Base-by-base conservation (phyloP, 1,284 basidiomycete species). In the Tetrapyrgos nigripes region DNA sequence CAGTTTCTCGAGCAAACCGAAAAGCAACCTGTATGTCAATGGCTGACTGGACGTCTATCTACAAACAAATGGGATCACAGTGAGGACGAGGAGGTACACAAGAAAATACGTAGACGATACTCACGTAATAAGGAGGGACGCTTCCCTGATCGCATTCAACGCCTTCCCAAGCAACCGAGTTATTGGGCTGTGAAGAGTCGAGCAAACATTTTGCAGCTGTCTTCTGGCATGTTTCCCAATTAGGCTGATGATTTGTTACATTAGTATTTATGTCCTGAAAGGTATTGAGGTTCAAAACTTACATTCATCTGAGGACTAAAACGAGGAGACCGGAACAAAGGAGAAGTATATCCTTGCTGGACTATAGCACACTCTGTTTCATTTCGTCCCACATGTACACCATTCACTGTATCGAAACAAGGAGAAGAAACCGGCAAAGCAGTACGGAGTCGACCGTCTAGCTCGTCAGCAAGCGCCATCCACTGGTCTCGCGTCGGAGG, bases 331-430 rank as follows among this genome's bases (percentile, higher is more conserved):
- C 73, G 67, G 57, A 66, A 71, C 6, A 58, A 45, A 1, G 71
- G 64, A 31, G 67, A 51, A 3, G 67, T 67, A 56, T 76, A 76
- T 48, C 66, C 68, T 33, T 59, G 47, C 61, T 75, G 69, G 8
- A 75, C 63, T 8, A 58, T 60, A 1, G 64, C 50, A 58, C 76
- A 76, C 9, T 65, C 69, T 1, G 64, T 51, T 1, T 37, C 43
- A 44, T 74, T 61, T 4, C 62, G 58, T 3, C 54, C 48, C 5
- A 61, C 51, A 3, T 58, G 37, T n/a, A 49, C 19, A 11, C 71
- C 70, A n/a, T 73, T 61, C 44, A 70, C 68, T 4, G 44, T 57
- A 4, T 67, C 66, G 57, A 76, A 78, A 51, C 76, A 78, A 1
- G 73, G 66, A 4, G 62, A 62, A 19, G 68, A 68, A 29, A 74